Evolutionary conservation across 179 eudicot species (phyloP), one percentile per base, ranked within the genome.

Genomic region (Spergularia azorica): DNA sequence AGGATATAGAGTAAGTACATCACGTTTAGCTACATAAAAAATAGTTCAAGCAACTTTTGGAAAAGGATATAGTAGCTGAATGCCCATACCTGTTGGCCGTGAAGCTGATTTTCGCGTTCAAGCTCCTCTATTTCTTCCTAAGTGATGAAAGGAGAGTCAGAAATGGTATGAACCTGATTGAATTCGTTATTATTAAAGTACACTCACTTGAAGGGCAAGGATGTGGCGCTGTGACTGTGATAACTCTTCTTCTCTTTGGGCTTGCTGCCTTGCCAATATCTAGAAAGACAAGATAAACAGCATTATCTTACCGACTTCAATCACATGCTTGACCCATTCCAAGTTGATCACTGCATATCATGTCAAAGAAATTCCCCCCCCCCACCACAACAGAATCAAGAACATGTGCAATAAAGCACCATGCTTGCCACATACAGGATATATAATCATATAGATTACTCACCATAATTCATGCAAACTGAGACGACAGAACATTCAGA

Each of bases 121-220:
- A 96, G 99, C 87, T 96, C 99, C 83, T 96, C 99, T 77, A 96
- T 84, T 84, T 94, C 99, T 82, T 92, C 99, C 99, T 95, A 87
- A 61, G 79, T 60, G 73, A 46, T 36, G 74, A 57, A 72, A 78
- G 70, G 58, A 52, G 38, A 70, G 72, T 83, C n/a, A 80, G 76
- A 79, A 77, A 52, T 72, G 76, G 67, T 60, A 57, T 4, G 62
- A 58, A 20, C 75, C 43, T 56, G 48, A 17, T 13, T 38, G 50
- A 66, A 9, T 77, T 77, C 56, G 84, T 87, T 84, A 83, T n/a
- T 50, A 78, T 20, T 55, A 9, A 32, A 43, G 17, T 69, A 48
- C 41, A 83, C 85, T 84, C 77, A 96, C 99, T 82, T 96, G 99
- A 86, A 96, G 99, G 75, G 94, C 99, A 78, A 94, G 93, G 80